Evolutionary conservation across 108 stramenopile genomes (phyloP).

Genomic region (Fragilaria radians): DNA sequence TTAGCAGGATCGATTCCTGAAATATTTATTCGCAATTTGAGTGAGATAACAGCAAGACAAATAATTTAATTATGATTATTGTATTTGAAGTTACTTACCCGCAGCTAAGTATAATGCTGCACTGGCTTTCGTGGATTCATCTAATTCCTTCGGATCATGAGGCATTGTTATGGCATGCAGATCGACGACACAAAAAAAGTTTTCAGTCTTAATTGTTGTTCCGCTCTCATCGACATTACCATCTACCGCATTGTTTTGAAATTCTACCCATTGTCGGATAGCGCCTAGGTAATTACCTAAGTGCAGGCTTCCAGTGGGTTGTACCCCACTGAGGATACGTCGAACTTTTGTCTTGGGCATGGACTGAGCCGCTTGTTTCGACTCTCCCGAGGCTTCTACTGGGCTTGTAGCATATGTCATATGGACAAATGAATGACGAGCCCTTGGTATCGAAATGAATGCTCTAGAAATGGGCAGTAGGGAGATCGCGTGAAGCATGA

Average conservation of each 20-base stretch:
- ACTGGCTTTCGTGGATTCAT: constrained; percentile 69
- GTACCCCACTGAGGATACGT: constrained; percentile 93
- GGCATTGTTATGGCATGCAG: constrained; percentile 99
- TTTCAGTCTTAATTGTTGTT: constrained; percentile 53
- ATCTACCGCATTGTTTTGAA: constrained; percentile 72
- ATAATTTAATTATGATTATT: too few species aligned
- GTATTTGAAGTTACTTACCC: constrained; percentile 38
- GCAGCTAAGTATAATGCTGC: constrained; percentile 90
- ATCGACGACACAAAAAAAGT: constrained; percentile 98
- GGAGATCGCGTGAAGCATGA: background rate
- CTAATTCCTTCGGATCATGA: constrained; percentile 84
- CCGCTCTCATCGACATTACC: constrained; percentile 41
- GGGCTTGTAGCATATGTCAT: background rate
- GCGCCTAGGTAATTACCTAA: constrained; percentile 99
- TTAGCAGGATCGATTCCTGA: constrained; percentile 87
- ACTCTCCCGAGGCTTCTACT: background rate
- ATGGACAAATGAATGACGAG: background rate
- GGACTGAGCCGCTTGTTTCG: constrained; percentile 4
- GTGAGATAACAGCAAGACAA: background rate
- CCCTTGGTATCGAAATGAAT: background rate
- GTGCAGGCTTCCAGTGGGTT: constrained; percentile 96
- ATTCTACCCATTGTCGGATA: constrained; percentile 94
- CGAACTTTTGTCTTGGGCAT: constrained; percentile 31
- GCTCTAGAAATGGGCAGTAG: background rate
- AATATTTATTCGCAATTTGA: background rate